Conservation (phyloP, 2,329 filamentous ascomycete genomes). For the Sporothrix humicola region DNA sequence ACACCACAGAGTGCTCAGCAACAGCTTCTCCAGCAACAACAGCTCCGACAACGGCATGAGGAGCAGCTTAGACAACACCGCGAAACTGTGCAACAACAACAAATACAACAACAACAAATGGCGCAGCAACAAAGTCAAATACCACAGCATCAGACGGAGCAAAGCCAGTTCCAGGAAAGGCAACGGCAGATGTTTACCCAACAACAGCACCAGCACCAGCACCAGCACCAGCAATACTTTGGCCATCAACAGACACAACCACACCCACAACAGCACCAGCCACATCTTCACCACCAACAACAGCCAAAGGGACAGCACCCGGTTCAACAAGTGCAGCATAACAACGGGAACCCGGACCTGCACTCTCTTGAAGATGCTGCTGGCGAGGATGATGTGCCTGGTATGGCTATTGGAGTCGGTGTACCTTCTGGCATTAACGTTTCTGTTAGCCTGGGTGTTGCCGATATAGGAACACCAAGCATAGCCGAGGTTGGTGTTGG, state of each 20-base stretch:
- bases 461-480: not conserved
- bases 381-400: constrained; percentile 27
- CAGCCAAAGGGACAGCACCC: constrained; percentile 24
- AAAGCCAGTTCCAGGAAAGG: constrained; percentile 12
- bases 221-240: constrained; percentile 1
- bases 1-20: constrained; percentile 1
- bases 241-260: not conserved
- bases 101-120: not conserved
- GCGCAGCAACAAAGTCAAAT: not conserved
- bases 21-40: constrained; percentile 4
- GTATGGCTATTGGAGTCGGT: constrained; percentile 2
- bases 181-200: not conserved
- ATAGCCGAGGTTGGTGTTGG: not conserved
- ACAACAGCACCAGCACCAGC: constrained; percentile 6
- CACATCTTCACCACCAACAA: not conserved
- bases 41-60: constrained; percentile 1
- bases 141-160: not conserved
- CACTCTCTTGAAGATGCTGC: constrained; percentile 30
- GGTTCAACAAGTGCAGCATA: constrained; percentile 30
- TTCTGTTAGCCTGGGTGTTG: constrained; percentile 34
- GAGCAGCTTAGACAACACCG: constrained; percentile 30
- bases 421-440: constrained; percentile 16
- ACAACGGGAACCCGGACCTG: not conserved
- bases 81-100: constrained; percentile 22
- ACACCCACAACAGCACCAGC: constrained; percentile 30